These are phyloP conservation scores for Geotrichum cucujoidarum DNA, from an alignment of 1,139 yeast species.

Conservation along the genomic window DNA sequence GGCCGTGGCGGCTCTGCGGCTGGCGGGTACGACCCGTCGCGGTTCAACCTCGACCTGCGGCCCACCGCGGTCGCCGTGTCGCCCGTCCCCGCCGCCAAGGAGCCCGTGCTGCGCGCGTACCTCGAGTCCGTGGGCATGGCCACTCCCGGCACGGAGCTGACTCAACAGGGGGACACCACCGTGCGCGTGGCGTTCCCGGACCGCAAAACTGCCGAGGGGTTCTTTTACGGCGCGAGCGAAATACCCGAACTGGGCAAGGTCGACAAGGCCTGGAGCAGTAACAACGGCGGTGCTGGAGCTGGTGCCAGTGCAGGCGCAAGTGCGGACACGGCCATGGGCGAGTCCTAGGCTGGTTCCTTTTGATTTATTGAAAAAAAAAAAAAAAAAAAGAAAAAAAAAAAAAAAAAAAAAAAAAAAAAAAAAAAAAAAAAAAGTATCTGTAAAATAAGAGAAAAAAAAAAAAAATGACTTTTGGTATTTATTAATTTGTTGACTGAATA, in stretches of 20 bases:
- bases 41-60: conserved; percentile 38
- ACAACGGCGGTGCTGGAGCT: background rate
- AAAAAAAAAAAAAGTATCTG: no score
- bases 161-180: conserved; percentile 21
- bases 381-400: no score
- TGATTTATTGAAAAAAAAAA: no score
- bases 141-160: conserved; percentile 23
- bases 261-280: conserved; percentile 32
- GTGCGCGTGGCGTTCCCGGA: conserved; percentile 39
- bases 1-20: conserved; percentile 26
- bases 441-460: no score
- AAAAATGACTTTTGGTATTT: no score
- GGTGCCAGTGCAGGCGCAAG: background rate
- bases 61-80: conserved; percentile 38
- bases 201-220: conserved; percentile 42
- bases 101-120: conserved; percentile 32
- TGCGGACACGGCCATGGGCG: background rate
- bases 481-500: background rate
- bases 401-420: no score
- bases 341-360: no score
- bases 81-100: conserved; percentile 32
- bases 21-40: conserved; percentile 21
- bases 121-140: conserved; percentile 25
- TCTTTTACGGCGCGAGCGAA: conserved; percentile 30
- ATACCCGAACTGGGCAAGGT: conserved; percentile 35